Base-by-base conservation (phyloP, 306 rosid genomes). In the Parietaria judaica region DNA sequence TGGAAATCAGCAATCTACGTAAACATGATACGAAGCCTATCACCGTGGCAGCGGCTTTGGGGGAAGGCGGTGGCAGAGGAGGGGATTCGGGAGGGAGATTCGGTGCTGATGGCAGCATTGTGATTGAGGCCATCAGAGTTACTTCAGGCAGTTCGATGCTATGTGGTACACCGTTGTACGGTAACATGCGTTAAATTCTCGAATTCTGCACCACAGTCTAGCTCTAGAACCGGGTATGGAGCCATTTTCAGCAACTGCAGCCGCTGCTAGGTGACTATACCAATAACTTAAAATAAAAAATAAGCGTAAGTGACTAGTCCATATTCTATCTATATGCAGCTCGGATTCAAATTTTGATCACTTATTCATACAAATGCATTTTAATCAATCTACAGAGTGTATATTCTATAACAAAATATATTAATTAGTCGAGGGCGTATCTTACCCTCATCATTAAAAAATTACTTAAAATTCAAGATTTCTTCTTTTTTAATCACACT, bases 181-280 rank as follows among this genome's bases (percentile, higher is more conserved):
- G 86, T 68, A 94, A 71, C 95, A 88, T 11, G 97, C 97, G 86
- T 94, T 94, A 75, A 94, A 94, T 89, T 94, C 99, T 79, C 99
- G 84, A 74, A 94, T 94, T 88, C 99, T 86, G 50, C 99, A 95
- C 97, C 99, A 94, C 56, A 94, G 74, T 83, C 84, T 94, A 78
- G 99, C 99, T 78, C 97, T 86, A 66, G 99, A 88, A 76, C 99
- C 99, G 64, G 97, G 99, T 70, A 94, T 72, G 13, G 94, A 80
- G 78, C 99, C 99, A 69, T 95, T 89, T 84, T 94, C 99, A 55
- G 95, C 86, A 76, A 88, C 97, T n/a, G 99, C 97, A 72, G 97
- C 75, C 49, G 87, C 88, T 47, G 97, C 97, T 62, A 94, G 83
- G 74, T 94, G 90, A n/a, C n/a, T n/a, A n/a, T n/a, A n/a, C n/a